Percentiles rank a stretch among this genome's conserved stretches.
phyloP scores from a whole-genome alignment of 805 yeast species.

The Metschnikowia gruessii region DNA sequence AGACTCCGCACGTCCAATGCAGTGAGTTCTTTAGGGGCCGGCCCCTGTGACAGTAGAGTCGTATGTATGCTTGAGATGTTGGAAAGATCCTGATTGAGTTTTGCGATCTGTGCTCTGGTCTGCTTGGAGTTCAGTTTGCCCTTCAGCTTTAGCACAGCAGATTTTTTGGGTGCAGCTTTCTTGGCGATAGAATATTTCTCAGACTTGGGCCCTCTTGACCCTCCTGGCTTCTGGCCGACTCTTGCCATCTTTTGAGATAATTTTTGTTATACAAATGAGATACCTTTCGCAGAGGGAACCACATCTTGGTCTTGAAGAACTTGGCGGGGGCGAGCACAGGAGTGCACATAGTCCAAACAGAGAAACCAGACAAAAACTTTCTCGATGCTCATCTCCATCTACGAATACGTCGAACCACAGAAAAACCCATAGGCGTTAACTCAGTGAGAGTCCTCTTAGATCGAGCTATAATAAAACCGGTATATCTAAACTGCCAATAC shows the following conservation, averaged over 20 bases:
- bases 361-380: constrained; percentile 4
- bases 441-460: no score
- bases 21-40: constrained; percentile 21
- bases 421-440: neutral
- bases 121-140: constrained; percentile 26
- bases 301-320: neutral
- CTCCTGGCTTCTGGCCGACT: constrained; percentile 1
- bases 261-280: neutral
- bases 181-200: neutral
- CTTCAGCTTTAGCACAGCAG: constrained; percentile 11
- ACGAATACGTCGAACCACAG: neutral
- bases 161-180: neutral
- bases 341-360: neutral
- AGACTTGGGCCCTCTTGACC: neutral
- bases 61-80: constrained; percentile 22
- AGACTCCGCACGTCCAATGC: constrained; percentile 36
- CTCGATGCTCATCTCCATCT: constrained; percentile 11
- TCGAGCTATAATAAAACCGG: no score
- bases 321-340: constrained; percentile 1
- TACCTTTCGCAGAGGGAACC: neutral
- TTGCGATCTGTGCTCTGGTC: constrained; percentile 32
- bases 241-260: neutral
- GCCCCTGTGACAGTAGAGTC: constrained; percentile 12
- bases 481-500: no score
- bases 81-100: constrained; percentile 30